Conservation (phyloP, 257 asterid species). For the Solanum microdontum region DNA sequence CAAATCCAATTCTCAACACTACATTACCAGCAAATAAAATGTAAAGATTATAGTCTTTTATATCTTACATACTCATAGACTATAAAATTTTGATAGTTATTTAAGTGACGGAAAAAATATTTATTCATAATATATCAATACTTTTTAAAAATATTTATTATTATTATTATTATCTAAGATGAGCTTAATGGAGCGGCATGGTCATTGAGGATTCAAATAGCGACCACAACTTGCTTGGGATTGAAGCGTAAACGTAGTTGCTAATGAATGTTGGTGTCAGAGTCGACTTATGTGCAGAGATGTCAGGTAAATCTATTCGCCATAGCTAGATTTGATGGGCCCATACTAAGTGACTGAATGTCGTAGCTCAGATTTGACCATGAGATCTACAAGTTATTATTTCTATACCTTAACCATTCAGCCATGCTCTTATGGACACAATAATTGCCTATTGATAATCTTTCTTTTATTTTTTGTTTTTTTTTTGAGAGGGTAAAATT, state of each 20-base stretch:
- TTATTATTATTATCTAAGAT: not conserved
- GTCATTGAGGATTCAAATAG: not conserved
- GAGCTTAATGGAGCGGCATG: not conserved
- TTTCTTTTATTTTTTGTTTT: not conserved
- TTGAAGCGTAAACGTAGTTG: not conserved
- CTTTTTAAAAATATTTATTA: not conserved
- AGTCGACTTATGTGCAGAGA: not conserved
- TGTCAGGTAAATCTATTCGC: not conserved
- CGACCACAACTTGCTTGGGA: not conserved
- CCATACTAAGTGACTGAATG: not conserved
- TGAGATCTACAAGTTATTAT: not conserved
- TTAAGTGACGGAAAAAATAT: not conserved
- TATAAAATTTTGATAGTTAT: not conserved
- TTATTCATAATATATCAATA: not conserved
- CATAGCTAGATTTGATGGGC: not conserved
- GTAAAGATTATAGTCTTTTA: not conserved
- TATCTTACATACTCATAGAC: not conserved
- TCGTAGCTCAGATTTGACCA: not conserved
- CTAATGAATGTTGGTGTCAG: not conserved
- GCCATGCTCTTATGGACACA: not conserved
- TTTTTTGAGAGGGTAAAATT: not conserved
- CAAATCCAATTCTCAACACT: constrained; percentile 24
- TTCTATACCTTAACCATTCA: not conserved
- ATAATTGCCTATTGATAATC: not conserved
- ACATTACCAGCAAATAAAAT: constrained; percentile 29